Evolutionary conservation across 768 basidiomycete genomes (phyloP).

Genomic region (Chalciporus chontae): DNA sequence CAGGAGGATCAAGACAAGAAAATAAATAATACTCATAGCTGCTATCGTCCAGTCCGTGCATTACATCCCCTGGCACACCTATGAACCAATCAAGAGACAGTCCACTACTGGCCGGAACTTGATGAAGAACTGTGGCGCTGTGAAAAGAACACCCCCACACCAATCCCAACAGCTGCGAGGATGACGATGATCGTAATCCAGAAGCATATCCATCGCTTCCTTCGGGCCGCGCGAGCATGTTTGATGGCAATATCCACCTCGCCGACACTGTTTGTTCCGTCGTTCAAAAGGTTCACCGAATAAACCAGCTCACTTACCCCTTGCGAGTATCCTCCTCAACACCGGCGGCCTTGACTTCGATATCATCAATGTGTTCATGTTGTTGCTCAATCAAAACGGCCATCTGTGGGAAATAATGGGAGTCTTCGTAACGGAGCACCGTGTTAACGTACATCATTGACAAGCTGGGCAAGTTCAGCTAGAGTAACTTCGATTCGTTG

Average conservation of each 20-base stretch:
- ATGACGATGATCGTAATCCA: constrained; percentile 55
- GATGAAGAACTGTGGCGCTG: constrained; percentile 5
- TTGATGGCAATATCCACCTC: constrained; percentile 67
- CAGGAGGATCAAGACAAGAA: not conserved
- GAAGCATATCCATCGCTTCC: constrained; percentile 87
- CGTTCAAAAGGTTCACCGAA: not conserved
- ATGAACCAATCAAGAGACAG: not conserved
- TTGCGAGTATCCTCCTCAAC: constrained; percentile 68
- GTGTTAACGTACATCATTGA: constrained; percentile 61
- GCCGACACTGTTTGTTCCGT: constrained; percentile 40
- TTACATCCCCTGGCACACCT: not conserved
- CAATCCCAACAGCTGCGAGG: constrained; percentile 40
- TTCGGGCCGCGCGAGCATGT: constrained; percentile 66
- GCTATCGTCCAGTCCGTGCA: too few species aligned
- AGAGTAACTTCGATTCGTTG: constrained; percentile 82
- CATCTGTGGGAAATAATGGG: constrained; percentile 49
- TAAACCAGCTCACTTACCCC: constrained; percentile 47
- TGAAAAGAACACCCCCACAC: constrained; percentile 28
- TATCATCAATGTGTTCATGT: constrained; percentile 62
- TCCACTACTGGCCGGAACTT: constrained; percentile 1
- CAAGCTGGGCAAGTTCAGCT: constrained; percentile 84
- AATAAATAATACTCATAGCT: not conserved
- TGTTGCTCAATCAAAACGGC: constrained; percentile 75
- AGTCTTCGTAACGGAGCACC: not conserved
- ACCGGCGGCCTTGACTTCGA: constrained; percentile 58